Evolutionary conservation across 2,329 filamentous ascomycete species (phyloP).

Genomic region (Phoma sp.): DNA sequence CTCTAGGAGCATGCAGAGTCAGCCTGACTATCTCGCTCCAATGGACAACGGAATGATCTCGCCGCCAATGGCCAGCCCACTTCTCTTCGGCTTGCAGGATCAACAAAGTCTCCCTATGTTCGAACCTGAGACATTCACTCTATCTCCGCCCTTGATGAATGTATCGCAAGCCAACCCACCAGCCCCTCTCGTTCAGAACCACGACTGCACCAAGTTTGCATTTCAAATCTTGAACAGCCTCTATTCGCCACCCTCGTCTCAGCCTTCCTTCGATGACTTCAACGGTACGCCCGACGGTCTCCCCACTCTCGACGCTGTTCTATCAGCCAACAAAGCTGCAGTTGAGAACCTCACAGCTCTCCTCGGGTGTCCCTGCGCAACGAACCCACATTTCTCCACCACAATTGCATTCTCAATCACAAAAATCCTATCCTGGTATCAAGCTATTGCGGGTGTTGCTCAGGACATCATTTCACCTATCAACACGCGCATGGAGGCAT

Average conservation of each 20-base stretch:
- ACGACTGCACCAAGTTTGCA: conserved; percentile 46
- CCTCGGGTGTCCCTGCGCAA: conserved; percentile 42
- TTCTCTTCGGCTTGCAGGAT: conserved; percentile 34
- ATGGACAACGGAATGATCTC: conserved; percentile 32
- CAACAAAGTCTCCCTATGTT: conserved; percentile 29
- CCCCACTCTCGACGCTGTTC: conserved; percentile 39
- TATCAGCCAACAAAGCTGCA: conserved; percentile 42
- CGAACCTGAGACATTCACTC: conserved; percentile 7
- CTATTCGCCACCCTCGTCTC: conserved; percentile 37
- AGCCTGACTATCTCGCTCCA: conserved; percentile 39
- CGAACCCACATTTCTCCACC: conserved; percentile 46
- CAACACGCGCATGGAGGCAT: conserved; percentile 37
- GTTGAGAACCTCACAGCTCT: conserved; percentile 43
- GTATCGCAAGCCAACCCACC: conserved; percentile 41
- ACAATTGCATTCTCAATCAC: conserved; percentile 43
- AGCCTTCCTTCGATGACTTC: conserved; percentile 34
- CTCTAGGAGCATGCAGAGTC: conserved; percentile 38
- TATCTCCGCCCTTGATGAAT: conserved; percentile 20
- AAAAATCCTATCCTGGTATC: conserved; percentile 47
- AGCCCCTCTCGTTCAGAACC: conserved; percentile 28
- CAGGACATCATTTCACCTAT: conserved; percentile 21
- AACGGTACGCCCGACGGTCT: conserved; percentile 31
- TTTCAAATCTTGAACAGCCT: conserved; percentile 45
- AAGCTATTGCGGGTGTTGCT: conserved; percentile 39
- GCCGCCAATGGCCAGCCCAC: conserved; percentile 32